Percentiles rank a stretch among this genome's conserved stretches.
Conservation (phyloP, 352 stramenopile species). For the Aphanomyces cochlioides region DNA sequence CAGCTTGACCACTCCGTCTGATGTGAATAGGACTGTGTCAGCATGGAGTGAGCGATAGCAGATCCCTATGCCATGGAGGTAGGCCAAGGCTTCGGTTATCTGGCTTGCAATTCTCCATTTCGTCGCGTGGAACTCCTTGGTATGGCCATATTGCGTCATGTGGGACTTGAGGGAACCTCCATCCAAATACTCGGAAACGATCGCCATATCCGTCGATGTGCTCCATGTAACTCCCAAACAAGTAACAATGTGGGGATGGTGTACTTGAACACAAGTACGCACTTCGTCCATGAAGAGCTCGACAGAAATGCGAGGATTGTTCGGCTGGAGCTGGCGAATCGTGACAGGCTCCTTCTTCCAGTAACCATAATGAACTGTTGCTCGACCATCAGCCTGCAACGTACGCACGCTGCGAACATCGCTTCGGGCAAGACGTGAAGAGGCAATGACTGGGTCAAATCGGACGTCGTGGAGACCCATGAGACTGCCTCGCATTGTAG, state of each 20-base stretch:
- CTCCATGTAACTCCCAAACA: slow-evolving; percentile 27
- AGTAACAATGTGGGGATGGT: slow-evolving; percentile 10
- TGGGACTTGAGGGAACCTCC: slow-evolving; percentile 42
- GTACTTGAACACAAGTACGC: neutral
- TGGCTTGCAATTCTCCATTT: slow-evolving; percentile 46
- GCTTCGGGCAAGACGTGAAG: neutral
- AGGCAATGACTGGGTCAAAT: slow-evolving; percentile 22
- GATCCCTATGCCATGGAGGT: slow-evolving; percentile 46
- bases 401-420: slow-evolving; percentile 5
- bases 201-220: slow-evolving; percentile 31
- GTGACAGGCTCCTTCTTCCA: slow-evolving; percentile 19
- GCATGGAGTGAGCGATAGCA: slow-evolving; percentile 50
- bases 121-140: slow-evolving; percentile 14
- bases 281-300: slow-evolving; percentile 26
- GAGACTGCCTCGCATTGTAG: slow-evolving; percentile 8
- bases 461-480: slow-evolving; percentile 21
- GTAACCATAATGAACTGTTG: neutral
- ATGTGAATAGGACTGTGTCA: slow-evolving; percentile 43
- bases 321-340: slow-evolving; percentile 17
- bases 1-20: slow-evolving; percentile 44
- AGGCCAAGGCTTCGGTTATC: slow-evolving; percentile 40
- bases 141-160: slow-evolving; percentile 27
- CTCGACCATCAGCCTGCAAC: neutral
- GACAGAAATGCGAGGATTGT: neutral
- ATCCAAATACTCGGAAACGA: slow-evolving; percentile 45